These are phyloP conservation scores for Stephania japonica DNA, from an alignment of 164 flowering plant species.

Conservation along the genomic window DNA sequence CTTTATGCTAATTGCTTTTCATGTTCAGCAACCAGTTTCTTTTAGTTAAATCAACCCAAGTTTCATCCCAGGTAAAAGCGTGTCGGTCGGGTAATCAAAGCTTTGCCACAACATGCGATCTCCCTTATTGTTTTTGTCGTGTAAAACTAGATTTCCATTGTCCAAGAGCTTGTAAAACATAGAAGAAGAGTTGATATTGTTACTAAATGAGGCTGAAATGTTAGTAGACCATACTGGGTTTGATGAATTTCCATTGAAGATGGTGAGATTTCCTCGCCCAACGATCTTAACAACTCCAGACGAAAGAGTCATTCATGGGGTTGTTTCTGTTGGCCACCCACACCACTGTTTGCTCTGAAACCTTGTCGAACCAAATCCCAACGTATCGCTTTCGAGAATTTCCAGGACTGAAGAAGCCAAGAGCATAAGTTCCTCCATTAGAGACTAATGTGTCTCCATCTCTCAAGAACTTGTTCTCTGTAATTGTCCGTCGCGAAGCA, in stretches of 20 bases:
- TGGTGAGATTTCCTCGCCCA: constrained; percentile 13
- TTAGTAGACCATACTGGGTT: constrained; percentile 30
- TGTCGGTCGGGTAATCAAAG: not conserved
- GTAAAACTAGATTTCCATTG: constrained; percentile 44
- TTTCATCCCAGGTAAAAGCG: constrained; percentile 4
- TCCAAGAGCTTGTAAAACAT: constrained; percentile 32
- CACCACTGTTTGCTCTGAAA: constrained; percentile 20
- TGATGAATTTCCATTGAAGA: constrained; percentile 13
- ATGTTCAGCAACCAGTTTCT: constrained; percentile 18
- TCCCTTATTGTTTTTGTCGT: not conserved
- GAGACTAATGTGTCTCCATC: constrained; percentile 30
- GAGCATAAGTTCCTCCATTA: constrained; percentile 16
- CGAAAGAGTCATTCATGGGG: constrained; percentile 28
- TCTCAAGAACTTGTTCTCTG: constrained; percentile 8
- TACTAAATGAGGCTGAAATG: not conserved
- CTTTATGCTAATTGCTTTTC: too few relatives aligned
- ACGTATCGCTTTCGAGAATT: constrained; percentile 25
- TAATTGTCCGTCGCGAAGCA: not conserved
- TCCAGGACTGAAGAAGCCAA: constrained; percentile 46
- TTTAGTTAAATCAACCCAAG: constrained; percentile 39
- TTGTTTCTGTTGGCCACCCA: constrained; percentile 57
- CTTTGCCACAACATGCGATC: not conserved
- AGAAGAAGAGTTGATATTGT: not conserved
- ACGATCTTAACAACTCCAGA: constrained; percentile 31
- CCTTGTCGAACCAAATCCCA: constrained; percentile 45